phyloP scores from a whole-genome alignment of 805 yeast species.

The Metschnikowia cubensis region DNA sequence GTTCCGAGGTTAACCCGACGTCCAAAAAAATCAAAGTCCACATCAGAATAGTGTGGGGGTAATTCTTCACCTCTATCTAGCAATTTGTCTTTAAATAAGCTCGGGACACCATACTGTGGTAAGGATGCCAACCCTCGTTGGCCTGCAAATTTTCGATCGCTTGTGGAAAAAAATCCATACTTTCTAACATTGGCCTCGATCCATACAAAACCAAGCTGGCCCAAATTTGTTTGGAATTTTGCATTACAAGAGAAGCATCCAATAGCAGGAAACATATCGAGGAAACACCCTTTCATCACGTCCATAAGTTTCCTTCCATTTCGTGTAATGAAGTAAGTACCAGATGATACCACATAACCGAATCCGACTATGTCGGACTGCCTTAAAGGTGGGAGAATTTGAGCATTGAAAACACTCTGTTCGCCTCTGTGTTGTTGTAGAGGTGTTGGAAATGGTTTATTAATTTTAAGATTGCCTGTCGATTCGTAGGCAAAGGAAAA shows the following conservation, averaged over 20 bases:
- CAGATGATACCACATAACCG: constrained; percentile 47
- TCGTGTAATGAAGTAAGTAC: constrained; percentile 51
- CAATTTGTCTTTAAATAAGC: constrained; percentile 42
- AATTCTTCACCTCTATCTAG: constrained; percentile 69
- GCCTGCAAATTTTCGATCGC: constrained; percentile 36
- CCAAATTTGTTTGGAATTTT: constrained; percentile 40
- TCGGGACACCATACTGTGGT: constrained; percentile 34
- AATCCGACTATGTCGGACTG: constrained; percentile 56
- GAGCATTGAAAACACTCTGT: constrained; percentile 41
- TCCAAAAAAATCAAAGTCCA: constrained; percentile 62
- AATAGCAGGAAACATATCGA: constrained; percentile 51
- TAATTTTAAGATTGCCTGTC: constrained; percentile 64
- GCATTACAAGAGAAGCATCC: constrained; percentile 47
- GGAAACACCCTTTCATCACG: constrained; percentile 44
- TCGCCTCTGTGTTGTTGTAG: constrained; percentile 40
- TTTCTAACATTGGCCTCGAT: constrained; percentile 51
- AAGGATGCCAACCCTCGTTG: constrained; percentile 37
- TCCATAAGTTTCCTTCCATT: constrained; percentile 54
- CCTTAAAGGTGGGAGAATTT: constrained; percentile 46
- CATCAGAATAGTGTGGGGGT: constrained; percentile 67
- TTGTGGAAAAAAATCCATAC: constrained; percentile 52
- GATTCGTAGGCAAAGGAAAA: constrained; percentile 73
- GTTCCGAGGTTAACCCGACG: constrained; percentile 25
- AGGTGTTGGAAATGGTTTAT: constrained; percentile 55
- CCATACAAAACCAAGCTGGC: constrained; percentile 46